Percentiles rank a stretch among this genome's conserved stretches.
Conservation (phyloP, 495 filamentous ascomycete genomes). For the Paragyromitra xinjiangensis region DNA sequence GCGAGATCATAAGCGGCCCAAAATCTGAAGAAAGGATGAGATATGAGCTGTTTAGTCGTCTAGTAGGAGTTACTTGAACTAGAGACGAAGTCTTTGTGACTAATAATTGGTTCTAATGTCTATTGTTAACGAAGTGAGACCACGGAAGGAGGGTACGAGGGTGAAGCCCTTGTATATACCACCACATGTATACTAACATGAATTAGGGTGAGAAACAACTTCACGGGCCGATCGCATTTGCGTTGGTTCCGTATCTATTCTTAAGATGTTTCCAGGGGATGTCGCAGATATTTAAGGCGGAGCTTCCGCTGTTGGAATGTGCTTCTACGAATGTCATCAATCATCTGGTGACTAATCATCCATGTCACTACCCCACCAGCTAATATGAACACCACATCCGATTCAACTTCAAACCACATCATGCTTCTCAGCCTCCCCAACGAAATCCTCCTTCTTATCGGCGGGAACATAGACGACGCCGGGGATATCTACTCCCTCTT, state of each 20-base stretch:
- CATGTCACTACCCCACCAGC: not conserved
- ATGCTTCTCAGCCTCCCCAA: not conserved
- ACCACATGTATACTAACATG: too few relatives aligned
- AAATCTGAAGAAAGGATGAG: slow-evolving; percentile 58
- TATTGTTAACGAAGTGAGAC: not conserved
- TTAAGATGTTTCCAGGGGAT: slow-evolving; percentile 25
- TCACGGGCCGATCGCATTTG: slow-evolving; percentile 25
- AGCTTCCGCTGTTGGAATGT: slow-evolving; percentile 26
- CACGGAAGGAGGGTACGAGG: too few relatives aligned
- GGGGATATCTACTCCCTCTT: too few relatives aligned
- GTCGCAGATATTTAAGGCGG: not conserved
- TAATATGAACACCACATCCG: not conserved
- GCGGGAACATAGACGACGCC: too few relatives aligned
- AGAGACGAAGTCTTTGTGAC: not conserved
- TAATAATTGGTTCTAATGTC: not conserved
- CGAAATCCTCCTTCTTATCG: not conserved
- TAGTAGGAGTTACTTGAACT: slow-evolving; percentile 33
- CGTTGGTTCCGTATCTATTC: slow-evolving; percentile 28
- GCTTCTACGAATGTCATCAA: slow-evolving; percentile 16
- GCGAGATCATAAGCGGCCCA: slow-evolving; percentile 41
- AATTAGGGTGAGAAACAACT: not conserved
- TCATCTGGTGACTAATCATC: slow-evolving; percentile 4
- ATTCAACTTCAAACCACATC: not conserved
- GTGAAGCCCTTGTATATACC: too few relatives aligned
- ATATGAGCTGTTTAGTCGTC: slow-evolving; percentile 59